A percentile compares a stretch with the other conserved stretches of the same genome.
Conservation (phyloP, 2,329 filamentous ascomycete species). For the Pleoardoris graminearum region DNA sequence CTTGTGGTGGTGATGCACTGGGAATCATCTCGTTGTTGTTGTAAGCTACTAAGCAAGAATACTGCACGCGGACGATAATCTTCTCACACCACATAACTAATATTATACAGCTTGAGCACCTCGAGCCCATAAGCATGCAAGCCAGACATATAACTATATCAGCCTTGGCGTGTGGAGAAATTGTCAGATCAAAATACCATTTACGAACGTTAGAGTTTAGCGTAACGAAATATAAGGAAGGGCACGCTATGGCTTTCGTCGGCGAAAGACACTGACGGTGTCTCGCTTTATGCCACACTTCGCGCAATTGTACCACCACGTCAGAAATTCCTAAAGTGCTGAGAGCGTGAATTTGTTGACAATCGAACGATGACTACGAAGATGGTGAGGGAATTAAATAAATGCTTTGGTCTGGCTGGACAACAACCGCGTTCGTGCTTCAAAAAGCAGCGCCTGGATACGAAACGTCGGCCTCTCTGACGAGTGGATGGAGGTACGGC, state of each 20-base stretch:
- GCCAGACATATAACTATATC: not conserved
- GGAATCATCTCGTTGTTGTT: no score
- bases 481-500: not conserved
- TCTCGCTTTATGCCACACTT: not conserved
- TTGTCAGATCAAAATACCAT: not conserved
- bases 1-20: no score
- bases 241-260: not conserved
- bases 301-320: not conserved
- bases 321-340: not conserved
- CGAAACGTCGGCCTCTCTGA: not conserved
- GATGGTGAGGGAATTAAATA: no score
- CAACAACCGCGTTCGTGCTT: constrained; percentile 1
- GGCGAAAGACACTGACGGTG: not conserved
- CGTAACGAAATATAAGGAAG: not conserved
- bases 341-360: no score
- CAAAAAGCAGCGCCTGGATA: not conserved
- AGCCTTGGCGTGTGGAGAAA: not conserved
- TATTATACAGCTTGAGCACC: no score
- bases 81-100: no score
- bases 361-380: no score
- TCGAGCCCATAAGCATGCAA: no score
- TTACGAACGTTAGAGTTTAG: not conserved
- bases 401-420: no score
- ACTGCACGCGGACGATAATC: no score
- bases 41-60: no score